A percentile compares a stretch with the other conserved stretches of the same genome.
These are phyloP conservation scores for Kodamaea sp. DNA, from an alignment of 1,139 yeast species.

Conservation along the genomic window DNA sequence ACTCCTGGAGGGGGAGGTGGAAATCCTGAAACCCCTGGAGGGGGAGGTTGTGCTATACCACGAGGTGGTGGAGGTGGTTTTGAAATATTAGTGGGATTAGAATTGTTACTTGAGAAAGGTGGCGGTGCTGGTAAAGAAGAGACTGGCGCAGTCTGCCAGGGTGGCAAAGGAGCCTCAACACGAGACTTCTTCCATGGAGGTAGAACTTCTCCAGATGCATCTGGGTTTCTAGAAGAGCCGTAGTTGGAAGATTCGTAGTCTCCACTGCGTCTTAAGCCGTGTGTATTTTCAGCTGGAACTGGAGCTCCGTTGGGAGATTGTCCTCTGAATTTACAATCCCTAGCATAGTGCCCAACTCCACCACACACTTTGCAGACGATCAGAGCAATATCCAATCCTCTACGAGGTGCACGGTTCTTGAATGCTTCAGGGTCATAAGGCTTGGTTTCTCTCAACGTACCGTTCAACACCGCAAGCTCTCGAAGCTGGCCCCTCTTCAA, in stretches of 20 bases:
- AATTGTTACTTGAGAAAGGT: slow-evolving; percentile 5
- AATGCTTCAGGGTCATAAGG: slow-evolving; percentile 62
- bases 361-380: slow-evolving; percentile 82
- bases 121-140: slow-evolving; percentile 7
- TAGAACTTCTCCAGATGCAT: slow-evolving; percentile 1
- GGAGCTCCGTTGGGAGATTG: slow-evolving; percentile 1
- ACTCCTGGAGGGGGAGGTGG: slow-evolving; percentile 12
- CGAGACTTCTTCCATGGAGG: slow-evolving; percentile 18
- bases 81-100: slow-evolving; percentile 2
- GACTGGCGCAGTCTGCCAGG: slow-evolving; percentile 14
- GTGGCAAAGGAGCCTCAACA: slow-evolving; percentile 14
- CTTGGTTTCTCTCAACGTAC: slow-evolving; percentile 84
- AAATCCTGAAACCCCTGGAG: slow-evolving; percentile 22
- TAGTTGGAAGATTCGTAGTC: too few species aligned
- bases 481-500: slow-evolving; percentile 87
- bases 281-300: slow-evolving; percentile 1
- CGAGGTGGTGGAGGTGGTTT: slow-evolving; percentile 10
- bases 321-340: slow-evolving; percentile 64
- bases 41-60: slow-evolving; percentile 12
- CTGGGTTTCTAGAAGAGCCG: too few species aligned
- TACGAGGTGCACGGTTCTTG: slow-evolving; percentile 44
- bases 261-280: too few species aligned
- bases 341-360: slow-evolving; percentile 78
- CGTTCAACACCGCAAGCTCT: slow-evolving; percentile 90
- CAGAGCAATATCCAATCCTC: slow-evolving; percentile 51